These are phyloP conservation scores for Rhinocladiella similis DNA, from an alignment of 2,329 filamentous ascomycete species.

Conservation along the genomic window DNA sequence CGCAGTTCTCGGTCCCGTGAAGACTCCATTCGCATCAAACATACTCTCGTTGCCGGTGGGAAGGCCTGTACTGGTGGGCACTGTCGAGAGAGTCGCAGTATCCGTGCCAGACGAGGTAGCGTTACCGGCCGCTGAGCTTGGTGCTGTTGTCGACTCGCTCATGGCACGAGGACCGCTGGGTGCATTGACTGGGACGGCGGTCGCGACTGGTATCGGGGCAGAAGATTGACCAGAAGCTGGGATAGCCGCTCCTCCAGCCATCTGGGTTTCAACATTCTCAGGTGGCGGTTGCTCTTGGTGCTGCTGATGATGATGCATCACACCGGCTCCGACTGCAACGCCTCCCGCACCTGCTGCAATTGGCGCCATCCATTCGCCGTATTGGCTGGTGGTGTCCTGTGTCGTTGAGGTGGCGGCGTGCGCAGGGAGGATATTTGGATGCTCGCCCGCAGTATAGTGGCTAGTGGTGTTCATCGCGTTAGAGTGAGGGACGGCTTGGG, in stretches of 20 bases:
- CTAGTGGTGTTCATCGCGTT: slow-evolving; percentile 3
- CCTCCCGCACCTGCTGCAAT: slow-evolving; percentile 37
- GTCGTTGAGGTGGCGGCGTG: slow-evolving; percentile 18
- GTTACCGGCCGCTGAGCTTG: slow-evolving; percentile 20
- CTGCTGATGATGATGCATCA: slow-evolving; percentile 22
- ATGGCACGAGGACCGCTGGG: slow-evolving; percentile 24
- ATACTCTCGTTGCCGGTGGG: slow-evolving; percentile 5
- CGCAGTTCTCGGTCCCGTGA: slow-evolving; percentile 8
- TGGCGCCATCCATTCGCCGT: slow-evolving; percentile 57
- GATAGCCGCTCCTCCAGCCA: slow-evolving; percentile 16
- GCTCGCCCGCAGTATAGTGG: slow-evolving; percentile 19
- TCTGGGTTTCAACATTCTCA: slow-evolving; percentile 9
- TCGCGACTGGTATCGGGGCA: slow-evolving; percentile 21
- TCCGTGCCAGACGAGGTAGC: slow-evolving; percentile 22
- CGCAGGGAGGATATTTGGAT: slow-evolving; percentile 21
- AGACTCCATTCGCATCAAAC: slow-evolving; percentile 21
- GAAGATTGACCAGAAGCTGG: slow-evolving; percentile 24
- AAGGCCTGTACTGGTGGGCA: slow-evolving; percentile 24
- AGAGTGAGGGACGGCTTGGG: neutral
- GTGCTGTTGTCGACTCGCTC: slow-evolving; percentile 24
- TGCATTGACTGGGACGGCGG: slow-evolving; percentile 22
- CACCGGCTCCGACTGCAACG: slow-evolving; percentile 27
- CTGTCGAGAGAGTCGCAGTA: slow-evolving; percentile 23
- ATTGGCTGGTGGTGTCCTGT: slow-evolving; percentile 38
- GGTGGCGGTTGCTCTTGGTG: slow-evolving; percentile 13